A percentile compares a stretch with the other conserved stretches of the same genome.
Evolutionary conservation across 106 monocot genomes (phyloP).

Genomic region (Iris macrosiphon): DNA sequence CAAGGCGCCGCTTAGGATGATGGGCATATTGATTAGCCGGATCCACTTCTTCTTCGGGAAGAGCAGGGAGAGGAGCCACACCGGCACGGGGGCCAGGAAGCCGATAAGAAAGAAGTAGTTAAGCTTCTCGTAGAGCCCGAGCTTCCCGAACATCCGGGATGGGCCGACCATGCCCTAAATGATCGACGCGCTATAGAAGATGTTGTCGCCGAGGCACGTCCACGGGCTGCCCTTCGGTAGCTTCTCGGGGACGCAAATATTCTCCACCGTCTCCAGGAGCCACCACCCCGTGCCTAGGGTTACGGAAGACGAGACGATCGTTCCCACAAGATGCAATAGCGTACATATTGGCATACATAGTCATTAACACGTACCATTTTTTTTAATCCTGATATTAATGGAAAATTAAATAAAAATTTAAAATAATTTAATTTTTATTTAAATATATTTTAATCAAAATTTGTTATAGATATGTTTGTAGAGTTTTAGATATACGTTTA

Average conservation of each 20-base stretch:
- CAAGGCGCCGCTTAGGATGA: constrained; percentile 8
- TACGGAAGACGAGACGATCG: constrained; percentile 8
- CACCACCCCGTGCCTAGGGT: constrained; percentile 29
- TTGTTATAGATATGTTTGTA: no score
- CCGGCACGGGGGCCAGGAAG: constrained; percentile 13
- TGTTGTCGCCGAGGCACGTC: constrained; percentile 28
- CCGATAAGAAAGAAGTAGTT: constrained; percentile 35
- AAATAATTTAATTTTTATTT: no score
- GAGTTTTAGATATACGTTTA: no score
- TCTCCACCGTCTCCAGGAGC: constrained; percentile 14
- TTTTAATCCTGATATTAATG: no score
- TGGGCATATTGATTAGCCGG: constrained; percentile 25
- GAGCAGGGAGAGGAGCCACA: constrained; percentile 16
- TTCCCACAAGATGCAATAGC: constrained; percentile 23
- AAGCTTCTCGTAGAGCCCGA: constrained; percentile 18
- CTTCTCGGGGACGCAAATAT: constrained; percentile 13
- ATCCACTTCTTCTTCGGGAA: constrained; percentile 39
- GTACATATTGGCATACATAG: no score
- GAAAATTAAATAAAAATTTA: no score
- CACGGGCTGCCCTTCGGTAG: constrained; percentile 37
- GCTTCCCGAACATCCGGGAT: constrained; percentile 13
- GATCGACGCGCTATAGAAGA: constrained; percentile 18
- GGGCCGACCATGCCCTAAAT: constrained; percentile 33
- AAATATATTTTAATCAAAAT: no score
- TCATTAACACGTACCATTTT: no score